Percentiles rank a stretch among this genome's conserved stretches.
phyloP scores from a whole-genome alignment of 306 rosid genomes.

The Carpinus viminea region DNA sequence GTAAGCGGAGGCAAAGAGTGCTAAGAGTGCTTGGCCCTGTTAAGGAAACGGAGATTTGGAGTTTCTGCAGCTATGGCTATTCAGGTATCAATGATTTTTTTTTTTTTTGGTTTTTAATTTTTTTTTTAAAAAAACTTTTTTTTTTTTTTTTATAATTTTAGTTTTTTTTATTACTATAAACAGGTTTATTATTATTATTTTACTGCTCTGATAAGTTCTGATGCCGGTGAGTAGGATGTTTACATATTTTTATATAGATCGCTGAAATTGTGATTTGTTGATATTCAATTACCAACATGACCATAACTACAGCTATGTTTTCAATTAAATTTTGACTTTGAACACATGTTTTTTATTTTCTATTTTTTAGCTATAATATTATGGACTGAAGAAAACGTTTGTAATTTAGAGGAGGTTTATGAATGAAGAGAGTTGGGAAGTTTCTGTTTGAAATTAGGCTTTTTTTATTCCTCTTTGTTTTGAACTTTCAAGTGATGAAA shows the following conservation, averaged over 20 bases:
- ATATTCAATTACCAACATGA: not conserved
- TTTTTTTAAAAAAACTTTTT: too few relatives aligned
- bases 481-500: not conserved
- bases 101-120: not conserved
- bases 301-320: not conserved
- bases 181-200: not conserved
- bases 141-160: not conserved
- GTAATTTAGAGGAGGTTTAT: not conserved
- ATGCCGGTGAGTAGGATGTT: not conserved
- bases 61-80: constrained; percentile 44
- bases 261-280: not conserved
- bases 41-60: constrained; percentile 11
- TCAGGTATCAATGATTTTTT: constrained; percentile 39
- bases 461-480: not conserved
- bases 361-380: not conserved
- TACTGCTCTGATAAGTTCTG: not conserved
- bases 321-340: not conserved
- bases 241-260: not conserved
- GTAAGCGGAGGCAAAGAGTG: constrained; percentile 12
- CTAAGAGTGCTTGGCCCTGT: constrained; percentile 17
- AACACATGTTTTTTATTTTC: not conserved
- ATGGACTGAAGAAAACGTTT: not conserved
- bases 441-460: not conserved
- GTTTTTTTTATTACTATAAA: too few relatives aligned
- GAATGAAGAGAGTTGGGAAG: not conserved